Conservation (phyloP, 805 yeast species). For the Yamadazyma insecticola region DNA sequence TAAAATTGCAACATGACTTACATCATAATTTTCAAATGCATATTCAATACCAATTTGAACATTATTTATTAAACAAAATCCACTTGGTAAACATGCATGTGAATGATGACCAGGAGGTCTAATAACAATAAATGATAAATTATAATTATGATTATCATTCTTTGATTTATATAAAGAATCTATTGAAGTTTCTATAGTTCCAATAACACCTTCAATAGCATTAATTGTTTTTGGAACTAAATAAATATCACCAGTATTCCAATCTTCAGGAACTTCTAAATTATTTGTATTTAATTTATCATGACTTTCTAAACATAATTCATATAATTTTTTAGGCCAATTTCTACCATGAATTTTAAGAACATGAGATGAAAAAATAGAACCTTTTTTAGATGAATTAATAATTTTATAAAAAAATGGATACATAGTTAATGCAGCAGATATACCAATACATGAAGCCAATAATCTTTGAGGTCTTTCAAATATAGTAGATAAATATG, state of each 20-base stretch:
- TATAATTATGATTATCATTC: slow-evolving; percentile 20
- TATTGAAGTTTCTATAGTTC: slow-evolving; percentile 68
- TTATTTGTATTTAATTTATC: slow-evolving; percentile 47
- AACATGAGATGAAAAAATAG: slow-evolving; percentile 58
- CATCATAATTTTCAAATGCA: slow-evolving; percentile 55
- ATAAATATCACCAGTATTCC: slow-evolving; percentile 85
- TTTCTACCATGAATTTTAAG: slow-evolving; percentile 64
- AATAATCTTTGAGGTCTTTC: slow-evolving; percentile 78
- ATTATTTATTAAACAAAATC: slow-evolving; percentile 77
- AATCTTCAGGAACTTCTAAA: slow-evolving; percentile 72
- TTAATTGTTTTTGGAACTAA: slow-evolving; percentile 59
- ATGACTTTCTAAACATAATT: slow-evolving; percentile 57
- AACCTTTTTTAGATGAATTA: slow-evolving; percentile 43
- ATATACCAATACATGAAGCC: slow-evolving; percentile 73
- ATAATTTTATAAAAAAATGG: slow-evolving; percentile 54
- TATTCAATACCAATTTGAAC: slow-evolving; percentile 80
- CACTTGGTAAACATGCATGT: slow-evolving; percentile 78
- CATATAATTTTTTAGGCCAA: slow-evolving; percentile 61
- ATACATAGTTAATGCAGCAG: slow-evolving; percentile 66
- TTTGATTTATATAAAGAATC: slow-evolving; percentile 34
- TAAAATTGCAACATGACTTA: slow-evolving; percentile 76
- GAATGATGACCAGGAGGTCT: slow-evolving; percentile 89
- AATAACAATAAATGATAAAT: slow-evolving; percentile 58
- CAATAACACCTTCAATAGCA: slow-evolving; percentile 74
- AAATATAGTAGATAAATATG: slow-evolving; percentile 63